Evolutionary conservation across 306 rosid genomes (phyloP).

Genomic region (Inga oerstediana): DNA sequence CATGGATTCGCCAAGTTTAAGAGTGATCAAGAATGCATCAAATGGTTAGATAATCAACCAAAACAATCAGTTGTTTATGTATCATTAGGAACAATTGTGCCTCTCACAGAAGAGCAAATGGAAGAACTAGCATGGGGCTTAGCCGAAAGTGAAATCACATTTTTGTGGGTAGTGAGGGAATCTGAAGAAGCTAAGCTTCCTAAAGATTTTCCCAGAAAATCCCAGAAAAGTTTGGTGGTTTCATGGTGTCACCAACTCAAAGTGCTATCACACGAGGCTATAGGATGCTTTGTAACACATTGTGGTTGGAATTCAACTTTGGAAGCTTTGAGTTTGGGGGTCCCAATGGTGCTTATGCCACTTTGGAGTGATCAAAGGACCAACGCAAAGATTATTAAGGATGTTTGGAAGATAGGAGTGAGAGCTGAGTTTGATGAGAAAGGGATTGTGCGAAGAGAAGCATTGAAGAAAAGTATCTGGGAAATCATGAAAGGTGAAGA

Average conservation of each 20-base stretch:
- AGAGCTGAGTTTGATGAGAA: neutral
- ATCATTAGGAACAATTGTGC: neutral
- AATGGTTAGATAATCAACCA: neutral
- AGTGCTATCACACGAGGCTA: neutral
- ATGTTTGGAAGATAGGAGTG: neutral
- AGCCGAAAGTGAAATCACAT: neutral
- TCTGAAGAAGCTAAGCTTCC: slow-evolving; percentile 5
- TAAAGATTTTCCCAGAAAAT: neutral
- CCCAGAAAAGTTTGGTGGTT: neutral
- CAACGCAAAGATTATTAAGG: neutral
- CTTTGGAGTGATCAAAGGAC: slow-evolving; percentile 6
- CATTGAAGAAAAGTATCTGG: neutral
- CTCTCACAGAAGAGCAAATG: neutral
- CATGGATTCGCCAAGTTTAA: neutral
- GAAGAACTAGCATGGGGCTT: neutral
- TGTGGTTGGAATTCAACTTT: slow-evolving; percentile 17
- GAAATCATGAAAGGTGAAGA: neutral
- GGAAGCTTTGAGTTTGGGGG: neutral
- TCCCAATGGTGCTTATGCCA: neutral
- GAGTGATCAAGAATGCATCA: neutral
- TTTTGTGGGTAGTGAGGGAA: neutral
- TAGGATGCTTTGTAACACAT: slow-evolving; percentile 11
- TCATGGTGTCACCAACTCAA: slow-evolving; percentile 6
- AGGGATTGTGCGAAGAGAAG: slow-evolving; percentile 1
- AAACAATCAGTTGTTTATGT: neutral